A percentile compares a stretch with the other conserved stretches of the same genome.
Conservation (phyloP, 176 grass and related monocot genomes). For the Rhynchospora breviuscula region DNA sequence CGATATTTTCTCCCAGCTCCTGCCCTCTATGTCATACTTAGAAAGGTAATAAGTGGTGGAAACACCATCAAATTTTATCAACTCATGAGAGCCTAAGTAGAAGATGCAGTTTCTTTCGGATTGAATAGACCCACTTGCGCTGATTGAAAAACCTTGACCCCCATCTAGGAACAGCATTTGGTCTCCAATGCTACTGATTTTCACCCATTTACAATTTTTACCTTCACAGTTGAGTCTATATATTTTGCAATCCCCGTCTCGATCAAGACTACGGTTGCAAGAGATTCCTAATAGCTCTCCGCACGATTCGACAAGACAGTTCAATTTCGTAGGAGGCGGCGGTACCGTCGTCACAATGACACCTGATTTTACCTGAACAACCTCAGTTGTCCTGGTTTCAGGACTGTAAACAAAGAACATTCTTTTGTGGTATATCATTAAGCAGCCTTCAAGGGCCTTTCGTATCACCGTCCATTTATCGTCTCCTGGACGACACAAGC, state of each 20-base stretch:
- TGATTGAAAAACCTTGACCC: slow-evolving; percentile 8
- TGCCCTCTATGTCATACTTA: neutral
- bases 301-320: neutral
- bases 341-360: neutral
- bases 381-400: neutral
- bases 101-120: slow-evolving; percentile 17
- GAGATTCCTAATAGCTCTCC: slow-evolving; percentile 14
- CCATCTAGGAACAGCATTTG: slow-evolving; percentile 12
- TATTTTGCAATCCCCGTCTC: slow-evolving; percentile 10
- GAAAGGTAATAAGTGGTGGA: slow-evolving; percentile 5
- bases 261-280: neutral
- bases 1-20: neutral
- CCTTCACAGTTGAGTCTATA: neutral
- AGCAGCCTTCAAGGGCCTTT: slow-evolving; percentile 6
- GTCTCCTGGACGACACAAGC: neutral
- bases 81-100: neutral
- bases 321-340: slow-evolving; percentile 18
- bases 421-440: neutral
- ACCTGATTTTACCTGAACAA: neutral
- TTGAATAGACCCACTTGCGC: neutral
- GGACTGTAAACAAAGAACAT: slow-evolving; percentile 8
- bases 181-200: neutral
- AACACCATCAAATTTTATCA: slow-evolving; percentile 4
- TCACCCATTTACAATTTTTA: neutral
- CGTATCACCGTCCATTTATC: neutral